Evolutionary conservation across 352 stramenopile genomes (phyloP).

Genomic region (Globisporangium perplexum): DNA sequence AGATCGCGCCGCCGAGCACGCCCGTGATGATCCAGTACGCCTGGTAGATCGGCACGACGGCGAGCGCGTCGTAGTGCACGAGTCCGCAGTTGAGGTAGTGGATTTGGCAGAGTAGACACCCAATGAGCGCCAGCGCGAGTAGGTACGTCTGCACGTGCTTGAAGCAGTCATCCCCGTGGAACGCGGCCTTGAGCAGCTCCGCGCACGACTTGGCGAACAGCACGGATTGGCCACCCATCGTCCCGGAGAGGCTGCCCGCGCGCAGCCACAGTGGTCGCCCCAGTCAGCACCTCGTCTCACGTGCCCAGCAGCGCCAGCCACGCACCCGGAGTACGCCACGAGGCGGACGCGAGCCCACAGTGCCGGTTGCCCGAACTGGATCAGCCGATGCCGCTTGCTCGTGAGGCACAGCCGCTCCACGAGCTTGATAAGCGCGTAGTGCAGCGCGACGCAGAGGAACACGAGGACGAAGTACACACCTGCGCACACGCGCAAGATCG

Average conservation of each 20-base stretch:
- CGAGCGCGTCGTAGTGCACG: constrained; percentile 74
- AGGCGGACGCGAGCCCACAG: constrained; percentile 66
- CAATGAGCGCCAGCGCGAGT: constrained; percentile 49
- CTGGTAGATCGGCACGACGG: constrained; percentile 83
- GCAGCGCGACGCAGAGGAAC: constrained; percentile 38
- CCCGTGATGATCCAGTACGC: constrained; percentile 89
- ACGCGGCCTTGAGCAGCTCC: constrained; percentile 66
- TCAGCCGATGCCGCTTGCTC: constrained; percentile 68
- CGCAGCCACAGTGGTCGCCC: not conserved
- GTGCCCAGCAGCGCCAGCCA: not conserved
- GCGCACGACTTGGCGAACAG: constrained; percentile 83
- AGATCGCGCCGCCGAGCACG: constrained; percentile 85
- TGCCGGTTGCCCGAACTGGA: constrained; percentile 54
- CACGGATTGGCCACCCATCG: constrained; percentile 76
- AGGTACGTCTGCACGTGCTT: constrained; percentile 60
- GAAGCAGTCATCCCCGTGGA: constrained; percentile 61
- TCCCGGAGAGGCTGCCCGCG: constrained; percentile 40
- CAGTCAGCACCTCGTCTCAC: not conserved
- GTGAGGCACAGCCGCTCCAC: constrained; percentile 63
- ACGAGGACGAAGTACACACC: constrained; percentile 53
- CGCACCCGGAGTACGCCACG: constrained; percentile 65
- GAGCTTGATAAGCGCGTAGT: constrained; percentile 63
- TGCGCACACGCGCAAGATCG: constrained; percentile 7
- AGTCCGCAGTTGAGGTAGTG: constrained; percentile 79
- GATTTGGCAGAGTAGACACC: constrained; percentile 66